Percentiles rank a stretch among this genome's conserved stretches.
Conservation (phyloP, 345 rosid genomes). For the Acer saccharum region DNA sequence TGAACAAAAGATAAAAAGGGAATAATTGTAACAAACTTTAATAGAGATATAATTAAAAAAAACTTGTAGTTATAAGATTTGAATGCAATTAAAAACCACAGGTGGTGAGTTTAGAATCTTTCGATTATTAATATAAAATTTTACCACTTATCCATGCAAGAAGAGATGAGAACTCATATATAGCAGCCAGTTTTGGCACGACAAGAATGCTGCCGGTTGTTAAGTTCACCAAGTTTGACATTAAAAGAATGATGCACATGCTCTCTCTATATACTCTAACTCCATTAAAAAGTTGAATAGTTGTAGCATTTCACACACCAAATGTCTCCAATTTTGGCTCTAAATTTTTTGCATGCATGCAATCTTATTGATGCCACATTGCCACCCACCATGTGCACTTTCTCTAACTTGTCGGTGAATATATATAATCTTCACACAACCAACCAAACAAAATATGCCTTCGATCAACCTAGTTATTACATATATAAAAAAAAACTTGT, state of each 20-base stretch:
- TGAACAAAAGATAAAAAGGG: too few species aligned
- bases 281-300: not conserved
- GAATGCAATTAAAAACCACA: too few species aligned
- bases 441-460: not conserved
- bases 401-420: slow-evolving; percentile 7
- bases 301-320: not conserved
- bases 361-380: not conserved
- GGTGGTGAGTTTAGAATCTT: too few species aligned
- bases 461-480: not conserved
- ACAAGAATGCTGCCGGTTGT: not conserved
- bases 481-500: not conserved
- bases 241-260: not conserved
- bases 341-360: not conserved
- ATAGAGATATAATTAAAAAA: too few species aligned
- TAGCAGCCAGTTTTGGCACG: not conserved
- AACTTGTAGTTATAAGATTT: too few species aligned
- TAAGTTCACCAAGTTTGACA: not conserved
- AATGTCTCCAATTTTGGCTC: not conserved
- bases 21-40: too few species aligned
- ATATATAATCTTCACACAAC: not conserved
- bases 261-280: not conserved
- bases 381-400: slow-evolving; percentile 12
- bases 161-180: not conserved
- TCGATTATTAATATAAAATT: too few species aligned
- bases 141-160: too few species aligned